Conservation (phyloP, 2,329 filamentous ascomycete genomes). For the Emmonsia crescens region DNA sequence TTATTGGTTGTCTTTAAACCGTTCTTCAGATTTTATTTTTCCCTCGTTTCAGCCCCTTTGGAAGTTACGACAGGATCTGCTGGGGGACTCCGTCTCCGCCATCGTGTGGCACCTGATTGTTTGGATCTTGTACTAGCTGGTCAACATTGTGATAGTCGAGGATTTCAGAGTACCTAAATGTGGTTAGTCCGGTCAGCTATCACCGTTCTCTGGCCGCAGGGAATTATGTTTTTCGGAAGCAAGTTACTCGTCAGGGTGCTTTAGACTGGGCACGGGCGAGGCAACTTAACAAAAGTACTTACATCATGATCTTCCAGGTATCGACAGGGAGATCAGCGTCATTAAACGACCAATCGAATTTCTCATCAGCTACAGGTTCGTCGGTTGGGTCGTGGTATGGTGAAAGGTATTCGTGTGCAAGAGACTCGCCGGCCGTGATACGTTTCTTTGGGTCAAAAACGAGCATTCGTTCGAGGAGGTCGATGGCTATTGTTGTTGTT, state of each 20-base stretch:
- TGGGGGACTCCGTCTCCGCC: neutral
- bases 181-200: neutral
- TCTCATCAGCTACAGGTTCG: conserved; percentile 89
- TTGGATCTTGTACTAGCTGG: conserved; percentile 22
- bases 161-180: conserved; percentile 86
- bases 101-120: neutral
- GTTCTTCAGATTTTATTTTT: neutral
- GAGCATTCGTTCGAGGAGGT: conserved; percentile 90
- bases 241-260: neutral
- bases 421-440: conserved; percentile 73
- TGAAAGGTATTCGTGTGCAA: conserved; percentile 85
- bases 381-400: conserved; percentile 97
- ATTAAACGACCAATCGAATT: conserved; percentile 99
- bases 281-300: conserved; percentile 27
- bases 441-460: conserved; percentile 98
- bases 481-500: conserved; percentile 53
- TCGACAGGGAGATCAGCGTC: conserved; percentile 94
- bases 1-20: neutral
- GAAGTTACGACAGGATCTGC: neutral
- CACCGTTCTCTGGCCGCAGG: neutral
- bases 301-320: conserved; percentile 99
- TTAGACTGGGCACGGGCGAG: neutral
- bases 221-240: neutral
- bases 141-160: conserved; percentile 97
- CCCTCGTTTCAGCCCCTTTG: neutral